These are phyloP conservation scores for Colletotrichum kahawae DNA, from an alignment of 2,329 filamentous ascomycete genomes.

Conservation along the genomic window DNA sequence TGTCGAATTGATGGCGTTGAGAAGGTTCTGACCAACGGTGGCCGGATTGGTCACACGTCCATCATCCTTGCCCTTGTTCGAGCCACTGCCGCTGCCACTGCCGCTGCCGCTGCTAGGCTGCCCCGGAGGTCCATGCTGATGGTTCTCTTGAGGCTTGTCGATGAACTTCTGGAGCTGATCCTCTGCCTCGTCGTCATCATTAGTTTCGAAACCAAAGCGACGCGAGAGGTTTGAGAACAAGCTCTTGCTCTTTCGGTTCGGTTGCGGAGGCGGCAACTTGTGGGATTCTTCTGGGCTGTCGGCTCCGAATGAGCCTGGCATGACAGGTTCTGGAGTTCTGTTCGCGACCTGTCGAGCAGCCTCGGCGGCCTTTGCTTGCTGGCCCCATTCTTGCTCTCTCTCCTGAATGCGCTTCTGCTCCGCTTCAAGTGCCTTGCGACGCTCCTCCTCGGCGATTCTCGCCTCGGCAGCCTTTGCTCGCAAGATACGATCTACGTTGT, in stretches of 20 bases:
- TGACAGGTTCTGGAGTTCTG: constrained; percentile 50
- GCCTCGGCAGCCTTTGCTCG: constrained; percentile 87
- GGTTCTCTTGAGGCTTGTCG: constrained; percentile 31
- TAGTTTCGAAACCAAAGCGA: constrained; percentile 69
- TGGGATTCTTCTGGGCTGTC: constrained; percentile 63
- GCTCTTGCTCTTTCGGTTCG: constrained; percentile 51
- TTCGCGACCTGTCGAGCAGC: constrained; percentile 43
- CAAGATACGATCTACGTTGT: constrained; percentile 95
- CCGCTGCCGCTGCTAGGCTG: not conserved
- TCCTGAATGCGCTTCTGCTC: constrained; percentile 73
- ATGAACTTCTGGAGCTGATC: constrained; percentile 52
- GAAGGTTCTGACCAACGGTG: constrained; percentile 71
- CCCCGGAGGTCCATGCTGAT: not conserved
- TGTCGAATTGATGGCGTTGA: constrained; percentile 79
- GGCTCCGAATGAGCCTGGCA: constrained; percentile 76
- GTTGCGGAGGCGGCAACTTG: constrained; percentile 31
- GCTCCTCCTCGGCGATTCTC: constrained; percentile 82
- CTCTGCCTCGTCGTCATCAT: constrained; percentile 45
- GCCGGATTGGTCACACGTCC: constrained; percentile 65
- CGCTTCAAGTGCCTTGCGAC: constrained; percentile 74
- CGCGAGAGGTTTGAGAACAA: constrained; percentile 73
- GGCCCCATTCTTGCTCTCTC: constrained; percentile 50
- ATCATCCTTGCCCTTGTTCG: constrained; percentile 41
- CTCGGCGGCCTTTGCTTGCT: constrained; percentile 45
- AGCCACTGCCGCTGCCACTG: not conserved